A percentile compares a stretch with the other conserved stretches of the same genome.
Conservation (phyloP, 495 filamentous ascomycete species). For the Aspergillus panamensis region DNA sequence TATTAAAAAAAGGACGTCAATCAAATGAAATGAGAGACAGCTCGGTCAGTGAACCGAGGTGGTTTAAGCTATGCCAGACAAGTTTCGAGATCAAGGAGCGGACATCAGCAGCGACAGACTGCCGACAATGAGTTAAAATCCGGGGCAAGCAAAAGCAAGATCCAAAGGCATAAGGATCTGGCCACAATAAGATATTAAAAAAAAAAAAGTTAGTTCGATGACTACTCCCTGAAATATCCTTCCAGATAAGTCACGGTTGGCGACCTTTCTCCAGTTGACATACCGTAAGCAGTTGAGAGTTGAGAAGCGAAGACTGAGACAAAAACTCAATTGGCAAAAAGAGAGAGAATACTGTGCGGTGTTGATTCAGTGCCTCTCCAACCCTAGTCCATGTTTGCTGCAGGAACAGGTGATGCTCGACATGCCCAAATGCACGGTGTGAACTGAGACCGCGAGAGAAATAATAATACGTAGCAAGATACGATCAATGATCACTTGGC, state of each 20-base stretch:
- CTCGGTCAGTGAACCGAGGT: not conserved
- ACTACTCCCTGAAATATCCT: not conserved
- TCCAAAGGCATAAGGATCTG: conserved; percentile 19
- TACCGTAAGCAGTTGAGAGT: not conserved
- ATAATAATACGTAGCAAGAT: not conserved
- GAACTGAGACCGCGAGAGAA: not conserved
- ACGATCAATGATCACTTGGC: not conserved
- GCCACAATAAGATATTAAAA: not conserved
- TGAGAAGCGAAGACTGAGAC: not conserved
- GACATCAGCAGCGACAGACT: conserved; percentile 28
- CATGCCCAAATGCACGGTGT: not conserved
- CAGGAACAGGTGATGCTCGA: not conserved
- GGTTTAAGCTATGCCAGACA: conserved; percentile 2
- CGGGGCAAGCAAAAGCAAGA: conserved; percentile 7
- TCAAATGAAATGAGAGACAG: not conserved
- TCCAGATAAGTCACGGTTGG: not conserved
- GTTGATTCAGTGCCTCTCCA: not conserved
- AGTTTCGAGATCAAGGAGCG: conserved; percentile 28
- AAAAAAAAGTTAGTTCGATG: conserved; percentile 1
- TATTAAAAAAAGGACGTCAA: not conserved
- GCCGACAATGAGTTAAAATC: conserved; percentile 22
- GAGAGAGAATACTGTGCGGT: not conserved
- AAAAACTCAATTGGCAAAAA: not conserved
- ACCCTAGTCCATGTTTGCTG: not conserved
- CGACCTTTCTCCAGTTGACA: not conserved